These are phyloP conservation scores for Ophiostoma ulmi DNA, from an alignment of 2,329 filamentous ascomycete genomes.

Conservation along the genomic window DNA sequence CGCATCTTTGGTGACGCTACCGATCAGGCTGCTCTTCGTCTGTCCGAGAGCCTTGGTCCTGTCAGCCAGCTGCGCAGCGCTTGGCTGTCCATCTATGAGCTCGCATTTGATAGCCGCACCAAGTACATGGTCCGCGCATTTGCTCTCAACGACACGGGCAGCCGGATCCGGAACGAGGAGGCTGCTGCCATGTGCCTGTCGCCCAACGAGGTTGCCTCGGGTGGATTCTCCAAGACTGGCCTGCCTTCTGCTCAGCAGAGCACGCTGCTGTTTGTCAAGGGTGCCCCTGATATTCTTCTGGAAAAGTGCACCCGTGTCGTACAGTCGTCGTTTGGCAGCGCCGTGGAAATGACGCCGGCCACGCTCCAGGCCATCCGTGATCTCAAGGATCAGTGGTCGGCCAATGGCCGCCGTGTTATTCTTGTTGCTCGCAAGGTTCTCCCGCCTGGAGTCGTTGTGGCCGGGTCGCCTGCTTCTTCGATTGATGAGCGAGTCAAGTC, in stretches of 20 bases:
- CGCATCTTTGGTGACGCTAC: slow-evolving; percentile 71
- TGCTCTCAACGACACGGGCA: slow-evolving; percentile 36
- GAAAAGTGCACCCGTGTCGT: slow-evolving; percentile 47
- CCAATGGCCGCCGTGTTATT: slow-evolving; percentile 62
- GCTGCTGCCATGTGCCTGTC: background rate
- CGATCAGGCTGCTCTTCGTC: slow-evolving; percentile 67
- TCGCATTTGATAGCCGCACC: slow-evolving; percentile 70
- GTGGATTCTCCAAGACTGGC: slow-evolving; percentile 32
- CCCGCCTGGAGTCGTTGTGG: slow-evolving; percentile 41
- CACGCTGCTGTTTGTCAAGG: slow-evolving; percentile 55
- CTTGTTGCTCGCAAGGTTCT: slow-evolving; percentile 57
- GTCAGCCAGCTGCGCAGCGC: slow-evolving; percentile 55
- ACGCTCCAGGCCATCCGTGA: slow-evolving; percentile 25
- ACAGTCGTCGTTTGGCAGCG: slow-evolving; percentile 47
- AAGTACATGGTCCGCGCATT: slow-evolving; percentile 71
- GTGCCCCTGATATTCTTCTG: slow-evolving; percentile 69
- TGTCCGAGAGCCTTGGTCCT: slow-evolving; percentile 52
- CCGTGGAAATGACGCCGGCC: slow-evolving; percentile 45
- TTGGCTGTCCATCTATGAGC: slow-evolving; percentile 48
- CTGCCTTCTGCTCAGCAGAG: slow-evolving; percentile 32
- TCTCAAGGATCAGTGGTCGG: slow-evolving; percentile 63
- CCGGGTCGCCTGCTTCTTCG: slow-evolving; percentile 32
- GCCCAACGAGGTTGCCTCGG: background rate
- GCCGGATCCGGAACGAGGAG: slow-evolving; percentile 23
- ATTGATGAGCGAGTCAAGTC: slow-evolving; percentile 41